Percentiles rank a stretch among this genome's conserved stretches.
Conservation (phyloP, 441 rosid species). For the Francoa sonchifolia region DNA sequence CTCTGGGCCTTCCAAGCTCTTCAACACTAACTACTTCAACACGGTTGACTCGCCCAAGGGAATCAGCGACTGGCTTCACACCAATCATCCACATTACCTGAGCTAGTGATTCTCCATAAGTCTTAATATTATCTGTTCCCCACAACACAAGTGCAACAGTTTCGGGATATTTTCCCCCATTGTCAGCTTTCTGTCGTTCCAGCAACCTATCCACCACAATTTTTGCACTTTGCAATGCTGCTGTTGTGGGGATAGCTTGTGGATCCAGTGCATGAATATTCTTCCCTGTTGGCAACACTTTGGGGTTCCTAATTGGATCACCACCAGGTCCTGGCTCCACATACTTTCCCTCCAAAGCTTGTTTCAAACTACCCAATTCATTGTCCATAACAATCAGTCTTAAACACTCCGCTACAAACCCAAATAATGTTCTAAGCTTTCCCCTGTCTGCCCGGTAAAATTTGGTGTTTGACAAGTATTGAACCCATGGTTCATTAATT, state of each 20-base stretch:
- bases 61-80: constrained; percentile 76
- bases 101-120: constrained; percentile 56
- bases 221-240: constrained; percentile 93
- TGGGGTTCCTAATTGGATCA: constrained; percentile 58
- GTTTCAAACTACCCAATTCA: constrained; percentile 87
- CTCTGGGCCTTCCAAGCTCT: constrained; percentile 96
- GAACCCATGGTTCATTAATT: constrained; percentile 92
- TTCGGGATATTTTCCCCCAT: constrained; percentile 90
- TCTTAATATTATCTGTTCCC: constrained; percentile 98
- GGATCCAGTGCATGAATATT: constrained; percentile 97
- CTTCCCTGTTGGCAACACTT: constrained; percentile 95
- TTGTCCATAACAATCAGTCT: constrained; percentile 85
- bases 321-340: constrained; percentile 99
- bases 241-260: constrained; percentile 92
- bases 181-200: constrained; percentile 83
- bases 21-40: constrained; percentile 87
- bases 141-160: constrained; percentile 93
- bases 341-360: constrained; percentile 88
- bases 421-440: constrained; percentile 58
- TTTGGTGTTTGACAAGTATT: constrained; percentile 73
- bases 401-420: constrained; percentile 78
- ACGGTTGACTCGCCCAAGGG: constrained; percentile 85
- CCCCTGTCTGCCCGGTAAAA: constrained; percentile 78
- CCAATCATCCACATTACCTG: constrained; percentile 99
- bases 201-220: constrained; percentile 79